A percentile compares a stretch with the other conserved stretches of the same genome.
Evolutionary conservation across 192 early-diverging fungal genomes (phyloP).

Genomic region (Chytriomyces sp.): DNA sequence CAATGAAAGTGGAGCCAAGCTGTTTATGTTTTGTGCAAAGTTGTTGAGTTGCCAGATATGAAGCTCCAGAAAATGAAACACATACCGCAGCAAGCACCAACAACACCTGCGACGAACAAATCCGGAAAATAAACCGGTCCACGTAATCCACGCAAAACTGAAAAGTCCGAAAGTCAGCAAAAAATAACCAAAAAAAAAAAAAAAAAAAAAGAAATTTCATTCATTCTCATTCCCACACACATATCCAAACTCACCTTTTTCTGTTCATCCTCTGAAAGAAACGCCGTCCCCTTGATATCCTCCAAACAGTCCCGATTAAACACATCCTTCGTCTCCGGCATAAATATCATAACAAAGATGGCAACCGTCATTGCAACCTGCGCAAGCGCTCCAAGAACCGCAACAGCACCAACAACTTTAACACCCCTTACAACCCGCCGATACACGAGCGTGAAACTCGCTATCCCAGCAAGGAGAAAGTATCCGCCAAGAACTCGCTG

Average conservation of each 20-base stretch:
- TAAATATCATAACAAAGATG: background rate
- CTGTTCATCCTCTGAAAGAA: background rate
- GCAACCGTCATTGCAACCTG: background rate
- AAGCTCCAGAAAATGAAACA: too few relatives aligned
- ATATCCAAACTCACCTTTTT: background rate
- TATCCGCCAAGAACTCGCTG: background rate
- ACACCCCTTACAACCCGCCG: too few relatives aligned
- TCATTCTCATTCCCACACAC: background rate
- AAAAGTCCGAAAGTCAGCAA: background rate
- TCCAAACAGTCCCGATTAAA: background rate
- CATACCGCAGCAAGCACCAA: background rate
- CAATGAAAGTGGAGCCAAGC: background rate
- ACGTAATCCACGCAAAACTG: background rate
- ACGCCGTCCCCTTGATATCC: background rate
- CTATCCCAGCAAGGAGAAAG: background rate
- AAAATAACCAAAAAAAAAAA: background rate
- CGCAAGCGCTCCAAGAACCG: background rate
- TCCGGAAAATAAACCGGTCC: background rate
- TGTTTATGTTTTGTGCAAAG: background rate
- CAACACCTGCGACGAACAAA: background rate
- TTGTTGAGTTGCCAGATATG: too few relatives aligned
- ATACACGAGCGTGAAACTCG: background rate
- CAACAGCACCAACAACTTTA: background rate
- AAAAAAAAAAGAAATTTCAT: background rate
- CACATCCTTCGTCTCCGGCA: background rate